phyloP scores from a whole-genome alignment of 2,329 filamentous ascomycete genomes.

The Pseudogymnoascus sp. region DNA sequence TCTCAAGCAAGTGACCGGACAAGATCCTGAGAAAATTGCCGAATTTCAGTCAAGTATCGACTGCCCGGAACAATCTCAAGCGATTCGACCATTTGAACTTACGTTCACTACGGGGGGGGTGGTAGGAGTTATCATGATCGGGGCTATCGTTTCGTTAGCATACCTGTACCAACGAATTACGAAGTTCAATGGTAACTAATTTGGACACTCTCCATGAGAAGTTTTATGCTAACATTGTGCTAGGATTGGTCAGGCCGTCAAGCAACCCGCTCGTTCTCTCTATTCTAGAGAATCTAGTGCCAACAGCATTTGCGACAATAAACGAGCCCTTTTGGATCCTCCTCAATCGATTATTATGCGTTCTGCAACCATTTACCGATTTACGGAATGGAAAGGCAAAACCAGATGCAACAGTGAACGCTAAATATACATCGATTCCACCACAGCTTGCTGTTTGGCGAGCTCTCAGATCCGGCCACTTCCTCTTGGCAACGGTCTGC shows the following conservation, averaged over 20 bases:
- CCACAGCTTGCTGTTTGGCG: constrained; percentile 42
- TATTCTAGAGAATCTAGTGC: constrained; percentile 41
- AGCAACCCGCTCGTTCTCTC: constrained; percentile 25
- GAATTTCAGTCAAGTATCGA: background rate
- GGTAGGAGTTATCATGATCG: background rate
- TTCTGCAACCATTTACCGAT: constrained; percentile 46
- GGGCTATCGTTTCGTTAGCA: constrained; percentile 10
- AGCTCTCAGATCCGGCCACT: constrained; percentile 37
- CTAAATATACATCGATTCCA: constrained; percentile 45
- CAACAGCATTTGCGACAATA: constrained; percentile 44
- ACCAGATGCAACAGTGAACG: constrained; percentile 32
- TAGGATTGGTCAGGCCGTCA: constrained; percentile 17
- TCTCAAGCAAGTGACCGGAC: background rate
- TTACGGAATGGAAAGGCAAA: constrained; percentile 34
- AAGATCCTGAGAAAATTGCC: background rate
- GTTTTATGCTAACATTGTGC: background rate
- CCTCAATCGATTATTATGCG: constrained; percentile 43
- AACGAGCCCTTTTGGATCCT: constrained; percentile 50
- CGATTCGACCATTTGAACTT: constrained; percentile 17
- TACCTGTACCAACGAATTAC: constrained; percentile 12
- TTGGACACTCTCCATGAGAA: no score
- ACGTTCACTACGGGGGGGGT: constrained; percentile 10
- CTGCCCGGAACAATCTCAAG: background rate
- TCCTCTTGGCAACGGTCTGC: constrained; percentile 40
- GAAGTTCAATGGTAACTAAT: constrained; percentile 15